Base-by-base conservation (phyloP, 2,329 filamentous ascomycete species). In the Trichoderma guizhouense region DNA sequence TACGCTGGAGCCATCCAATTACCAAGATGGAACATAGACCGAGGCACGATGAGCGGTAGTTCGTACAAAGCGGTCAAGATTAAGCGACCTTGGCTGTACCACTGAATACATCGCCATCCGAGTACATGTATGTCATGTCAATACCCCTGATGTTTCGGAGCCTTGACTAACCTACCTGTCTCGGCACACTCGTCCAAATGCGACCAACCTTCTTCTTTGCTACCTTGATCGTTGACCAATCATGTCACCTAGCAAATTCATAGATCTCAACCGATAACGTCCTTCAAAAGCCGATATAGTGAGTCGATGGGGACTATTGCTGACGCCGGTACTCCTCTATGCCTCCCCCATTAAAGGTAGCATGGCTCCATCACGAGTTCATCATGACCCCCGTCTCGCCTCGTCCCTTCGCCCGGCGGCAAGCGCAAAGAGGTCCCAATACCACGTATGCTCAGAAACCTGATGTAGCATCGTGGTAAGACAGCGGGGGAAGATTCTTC, bases 381-480 rank as follows among this genome's bases (percentile, higher is more conserved):
- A 28, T 36, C 30, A 43, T 64, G 24, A 63, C n/a, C 55, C 58
- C n/a, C 58, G 32, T 62, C 18, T 51, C 58, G 26, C 14, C 32
- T 72, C 43, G n/a, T 60, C 64, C 51, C 8, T 62, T 69, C n/a
- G 57, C 8, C 67, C 67, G 67, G 43, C 30, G 57, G 11, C 24
- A 14, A 15, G 7, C 12, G 21, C 11, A 34, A 32, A 14, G 7
- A 12, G 11, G 34, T 21, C 34, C 36, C 65, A 63, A 72, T 68
- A 26, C 58, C 66, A 72, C 71, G 66, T 72, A 69, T 68, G 62
- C 21, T 67, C 30, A 24, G 30, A 55, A 55, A 24, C 7, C n/a
- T 28, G 62, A 71, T 66, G 69, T 71, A 61, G 63, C 62, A 71
- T 71, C 39, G 18, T 15, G 60, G 68, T 71, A 62, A 60, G 67